A percentile compares a stretch with the other conserved stretches of the same genome.
Conservation (phyloP, 306 rosid genomes). For the Dalbergia cultrata region DNA sequence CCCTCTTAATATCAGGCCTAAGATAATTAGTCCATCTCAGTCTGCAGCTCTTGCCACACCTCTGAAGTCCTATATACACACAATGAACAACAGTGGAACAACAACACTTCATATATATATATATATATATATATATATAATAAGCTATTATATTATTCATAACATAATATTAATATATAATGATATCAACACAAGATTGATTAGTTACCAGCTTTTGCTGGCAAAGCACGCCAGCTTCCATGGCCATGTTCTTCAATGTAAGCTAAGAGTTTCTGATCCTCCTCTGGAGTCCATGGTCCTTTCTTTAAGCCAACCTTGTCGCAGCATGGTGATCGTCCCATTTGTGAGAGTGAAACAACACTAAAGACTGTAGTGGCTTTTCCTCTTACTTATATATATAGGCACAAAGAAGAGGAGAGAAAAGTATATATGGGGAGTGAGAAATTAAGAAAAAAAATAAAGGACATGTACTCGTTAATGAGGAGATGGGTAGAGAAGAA, state of each 20-base stretch:
- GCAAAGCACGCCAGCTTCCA: slow-evolving; percentile 99
- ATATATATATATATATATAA: not conserved
- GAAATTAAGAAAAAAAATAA: slow-evolving; percentile 14
- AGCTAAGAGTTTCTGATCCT: slow-evolving; percentile 97
- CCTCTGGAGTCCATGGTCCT: slow-evolving; percentile 99
- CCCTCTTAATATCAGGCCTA: slow-evolving; percentile 98
- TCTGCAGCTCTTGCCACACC: slow-evolving; percentile 99
- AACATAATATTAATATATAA: not conserved
- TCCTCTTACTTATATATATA: slow-evolving; percentile 54
- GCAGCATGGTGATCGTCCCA: slow-evolving; percentile 99
- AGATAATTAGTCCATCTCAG: slow-evolving; percentile 98
- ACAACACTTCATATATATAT: slow-evolving; percentile 1
- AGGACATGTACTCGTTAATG: slow-evolving; percentile 52
- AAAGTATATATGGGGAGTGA: slow-evolving; percentile 25
- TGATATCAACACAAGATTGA: not conserved
- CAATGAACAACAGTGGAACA: not conserved
- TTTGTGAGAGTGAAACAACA: slow-evolving; percentile 43
- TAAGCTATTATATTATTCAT: too few species aligned
- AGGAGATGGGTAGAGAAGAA: slow-evolving; percentile 73
- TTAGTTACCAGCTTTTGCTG: slow-evolving; percentile 83
- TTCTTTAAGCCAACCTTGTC: slow-evolving; percentile 98
- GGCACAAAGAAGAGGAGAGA: slow-evolving; percentile 14
- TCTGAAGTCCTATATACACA: slow-evolving; percentile 77
- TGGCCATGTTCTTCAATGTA: slow-evolving; percentile 97
- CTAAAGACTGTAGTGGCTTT: slow-evolving; percentile 47